Evolutionary conservation across 768 basidiomycete species (phyloP).

Genomic region (Termitomyces sp.): DNA sequence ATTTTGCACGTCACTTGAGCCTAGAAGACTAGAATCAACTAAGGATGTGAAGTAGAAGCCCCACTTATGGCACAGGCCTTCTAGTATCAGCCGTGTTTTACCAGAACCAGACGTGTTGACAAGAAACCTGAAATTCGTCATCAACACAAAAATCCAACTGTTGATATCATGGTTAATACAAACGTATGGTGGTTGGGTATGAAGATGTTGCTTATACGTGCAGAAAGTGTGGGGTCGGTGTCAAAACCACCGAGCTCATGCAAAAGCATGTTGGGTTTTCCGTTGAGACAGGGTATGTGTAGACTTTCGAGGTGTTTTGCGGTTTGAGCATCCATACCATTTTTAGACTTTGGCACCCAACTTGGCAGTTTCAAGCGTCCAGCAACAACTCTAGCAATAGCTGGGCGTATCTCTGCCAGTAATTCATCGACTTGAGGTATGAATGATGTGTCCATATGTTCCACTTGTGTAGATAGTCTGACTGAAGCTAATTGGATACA

Average conservation of each 20-base stretch:
- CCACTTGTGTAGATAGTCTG: constrained; percentile 6
- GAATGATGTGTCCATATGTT: constrained; percentile 10
- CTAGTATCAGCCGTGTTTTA: constrained; percentile 38
- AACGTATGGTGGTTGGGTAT: constrained; percentile 40
- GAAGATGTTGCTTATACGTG: constrained; percentile 35
- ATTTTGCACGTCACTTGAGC: constrained; percentile 39
- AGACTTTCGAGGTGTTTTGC: constrained; percentile 23
- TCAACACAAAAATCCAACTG: background rate
- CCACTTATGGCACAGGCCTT: constrained; percentile 41
- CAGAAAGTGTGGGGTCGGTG: constrained; percentile 23
- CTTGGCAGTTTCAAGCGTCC: constrained; percentile 28
- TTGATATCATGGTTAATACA: constrained; percentile 11
- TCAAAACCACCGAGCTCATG: constrained; percentile 37
- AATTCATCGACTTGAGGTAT: constrained; percentile 16
- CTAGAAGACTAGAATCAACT: constrained; percentile 38
- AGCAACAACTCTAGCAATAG: constrained; percentile 24
- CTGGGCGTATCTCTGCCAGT: constrained; percentile 25
- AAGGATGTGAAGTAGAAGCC: constrained; percentile 44
- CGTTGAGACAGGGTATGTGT: constrained; percentile 30
- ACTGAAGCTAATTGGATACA: constrained; percentile 2
- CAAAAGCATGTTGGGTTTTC: constrained; percentile 35
- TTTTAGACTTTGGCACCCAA: constrained; percentile 23
- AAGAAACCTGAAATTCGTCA: constrained; percentile 26
- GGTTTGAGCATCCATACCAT: constrained; percentile 16
- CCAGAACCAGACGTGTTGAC: constrained; percentile 46